phyloP scores from a whole-genome alignment of 257 asterid genomes.

The Mentha longifolia region DNA sequence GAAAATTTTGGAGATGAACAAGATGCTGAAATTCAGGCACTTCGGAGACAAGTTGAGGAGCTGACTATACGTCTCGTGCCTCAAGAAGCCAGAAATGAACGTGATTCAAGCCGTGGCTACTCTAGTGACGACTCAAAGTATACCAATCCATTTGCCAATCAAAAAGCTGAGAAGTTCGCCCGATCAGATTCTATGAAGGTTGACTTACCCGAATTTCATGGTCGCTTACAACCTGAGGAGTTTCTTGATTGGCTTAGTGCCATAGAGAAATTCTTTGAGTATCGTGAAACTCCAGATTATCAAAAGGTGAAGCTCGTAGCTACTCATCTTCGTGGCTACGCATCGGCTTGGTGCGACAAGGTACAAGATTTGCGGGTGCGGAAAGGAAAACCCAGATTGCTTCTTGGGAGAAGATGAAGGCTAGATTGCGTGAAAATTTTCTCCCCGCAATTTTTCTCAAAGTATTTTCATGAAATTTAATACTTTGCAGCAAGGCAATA shows the following conservation, averaged over 20 bases:
- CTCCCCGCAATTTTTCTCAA: no score
- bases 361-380: no score
- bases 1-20: conserved; percentile 16
- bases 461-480: no score
- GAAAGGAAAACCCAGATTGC: no score
- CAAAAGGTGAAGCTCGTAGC: no score
- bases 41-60: conserved; percentile 31
- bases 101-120: conserved; percentile 5
- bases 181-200: not conserved
- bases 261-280: not conserved
- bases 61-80: conserved; percentile 21
- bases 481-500: no score
- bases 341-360: no score
- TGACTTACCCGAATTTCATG: not conserved
- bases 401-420: no score
- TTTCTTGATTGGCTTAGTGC: conserved; percentile 26
- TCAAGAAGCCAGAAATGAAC: conserved; percentile 27
- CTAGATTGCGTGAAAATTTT: no score
- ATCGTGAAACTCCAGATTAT: no score
- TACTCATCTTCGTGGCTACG: no score
- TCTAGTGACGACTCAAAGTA: conserved; percentile 9
- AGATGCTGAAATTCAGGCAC: conserved; percentile 29
- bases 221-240: conserved; percentile 25
- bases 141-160: not conserved
- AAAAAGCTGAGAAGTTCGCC: no score